A percentile compares a stretch with the other conserved stretches of the same genome.
Conservation (phyloP, 1,284 basidiomycete genomes). For the Coniferiporia sulphurascens region DNA sequence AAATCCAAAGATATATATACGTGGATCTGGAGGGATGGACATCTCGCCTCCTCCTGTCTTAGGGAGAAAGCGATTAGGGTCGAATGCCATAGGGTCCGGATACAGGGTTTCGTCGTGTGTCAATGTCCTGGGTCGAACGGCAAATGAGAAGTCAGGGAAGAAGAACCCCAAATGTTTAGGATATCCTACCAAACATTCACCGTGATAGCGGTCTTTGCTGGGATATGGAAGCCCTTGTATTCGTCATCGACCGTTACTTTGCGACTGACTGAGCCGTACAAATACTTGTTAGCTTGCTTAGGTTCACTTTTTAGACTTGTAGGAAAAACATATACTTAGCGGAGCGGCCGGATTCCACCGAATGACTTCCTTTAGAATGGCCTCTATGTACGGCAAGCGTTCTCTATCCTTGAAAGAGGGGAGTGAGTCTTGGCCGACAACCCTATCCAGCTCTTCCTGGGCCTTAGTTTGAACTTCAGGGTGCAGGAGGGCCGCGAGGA, state of each 20-base stretch:
- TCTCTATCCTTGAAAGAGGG: constrained; percentile 37
- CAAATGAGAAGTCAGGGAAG: background rate
- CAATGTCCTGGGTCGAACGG: constrained; percentile 15
- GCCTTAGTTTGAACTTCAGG: constrained; percentile 37
- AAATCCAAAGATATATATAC: constrained; percentile 1
- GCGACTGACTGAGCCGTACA: background rate
- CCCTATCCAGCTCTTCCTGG: constrained; percentile 36
- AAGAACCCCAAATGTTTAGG: constrained; percentile 12
- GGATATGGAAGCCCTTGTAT: constrained; percentile 5
- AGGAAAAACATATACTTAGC: constrained; percentile 19
- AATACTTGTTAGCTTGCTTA: background rate
- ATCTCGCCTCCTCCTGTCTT: background rate
- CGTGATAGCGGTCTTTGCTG: background rate
- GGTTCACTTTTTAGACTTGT: background rate
- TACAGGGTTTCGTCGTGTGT: constrained; percentile 14
- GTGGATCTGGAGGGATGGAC: constrained; percentile 12
- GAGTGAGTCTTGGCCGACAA: constrained; percentile 34
- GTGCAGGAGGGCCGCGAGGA: constrained; percentile 35
- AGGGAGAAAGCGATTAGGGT: constrained; percentile 25
- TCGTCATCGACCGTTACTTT: constrained; percentile 1
- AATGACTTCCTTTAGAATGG: constrained; percentile 38
- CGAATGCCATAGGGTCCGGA: constrained; percentile 24
- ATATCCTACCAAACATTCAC: constrained; percentile 3
- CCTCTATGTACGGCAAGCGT: constrained; percentile 36
- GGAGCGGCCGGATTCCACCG: constrained; percentile 32